Evolutionary conservation across 306 rosid species (phyloP).

Genomic region (Crotalaria pallida): DNA sequence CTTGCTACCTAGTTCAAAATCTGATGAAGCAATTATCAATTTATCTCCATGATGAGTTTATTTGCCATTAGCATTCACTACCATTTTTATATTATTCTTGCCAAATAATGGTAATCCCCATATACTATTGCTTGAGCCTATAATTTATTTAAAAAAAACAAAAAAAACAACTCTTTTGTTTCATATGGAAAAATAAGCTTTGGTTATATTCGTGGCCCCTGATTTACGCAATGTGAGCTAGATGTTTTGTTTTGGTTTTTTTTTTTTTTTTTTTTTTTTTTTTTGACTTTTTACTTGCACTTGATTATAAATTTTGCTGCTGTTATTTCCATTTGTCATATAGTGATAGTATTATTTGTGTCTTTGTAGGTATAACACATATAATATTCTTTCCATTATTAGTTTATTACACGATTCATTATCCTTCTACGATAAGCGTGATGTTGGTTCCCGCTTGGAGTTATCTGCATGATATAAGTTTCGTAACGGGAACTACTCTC

Average conservation of each 20-base stretch:
- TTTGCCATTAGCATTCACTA: background rate
- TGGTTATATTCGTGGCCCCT: slow-evolving; percentile 4
- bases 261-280: background rate
- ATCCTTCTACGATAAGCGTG: slow-evolving; percentile 18
- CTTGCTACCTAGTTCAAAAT: background rate
- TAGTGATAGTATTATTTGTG: slow-evolving; percentile 20
- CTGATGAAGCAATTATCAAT: background rate
- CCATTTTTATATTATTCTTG: background rate
- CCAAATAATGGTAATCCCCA: background rate
- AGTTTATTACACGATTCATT: slow-evolving; percentile 17
- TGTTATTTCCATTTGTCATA: slow-evolving; percentile 28
- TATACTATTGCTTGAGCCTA: background rate
- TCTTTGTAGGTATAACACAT: slow-evolving; percentile 8
- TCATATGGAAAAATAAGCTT: slow-evolving; percentile 18
- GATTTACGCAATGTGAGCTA: slow-evolving; percentile 23
- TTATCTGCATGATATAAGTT: slow-evolving; percentile 24
- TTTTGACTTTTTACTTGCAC: slow-evolving; percentile 30
- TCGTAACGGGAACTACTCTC: slow-evolving; percentile 28
- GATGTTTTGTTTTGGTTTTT: background rate
- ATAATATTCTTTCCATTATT: background rate
- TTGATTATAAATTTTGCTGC: slow-evolving; percentile 20
- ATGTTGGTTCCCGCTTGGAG: slow-evolving; percentile 33
- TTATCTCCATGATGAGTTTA: slow-evolving; percentile 9
- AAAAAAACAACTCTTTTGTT: slow-evolving; percentile 7
- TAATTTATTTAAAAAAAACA: too few species aligned